Evolutionary conservation across 495 filamentous ascomycete genomes (phyloP), one percentile per base, ranked within the genome.

Genomic region (Cudoniella acicularis): DNA sequence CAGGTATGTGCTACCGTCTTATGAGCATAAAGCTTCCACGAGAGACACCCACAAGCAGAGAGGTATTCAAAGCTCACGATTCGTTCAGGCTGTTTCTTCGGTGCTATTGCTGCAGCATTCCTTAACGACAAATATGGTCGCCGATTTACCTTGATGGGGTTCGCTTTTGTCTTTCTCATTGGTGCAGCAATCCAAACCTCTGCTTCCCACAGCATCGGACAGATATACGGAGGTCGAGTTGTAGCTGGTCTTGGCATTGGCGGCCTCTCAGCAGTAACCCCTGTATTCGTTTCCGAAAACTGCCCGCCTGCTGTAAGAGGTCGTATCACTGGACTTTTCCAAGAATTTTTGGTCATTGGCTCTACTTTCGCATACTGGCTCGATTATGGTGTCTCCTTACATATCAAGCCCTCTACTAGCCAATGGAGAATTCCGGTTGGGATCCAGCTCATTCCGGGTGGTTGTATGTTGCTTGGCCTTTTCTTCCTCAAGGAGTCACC

Each of bases 211-310:
- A 66, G 60, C 11, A 66, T 76, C 10, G 64, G 63, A 0, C 67
- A 69, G 16, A 72, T 75, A 43, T 77, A 77, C 26, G 70, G 68
- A 13, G 69, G 68, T 0, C 70, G 82, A 41, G 70, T 83, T 4
- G 69, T 85, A n/a, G 72, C 75, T 1, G 82, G 82, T 22, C 59
- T 86, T 11, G 83, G 82, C 6, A 73, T 84, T 20, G 83, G 82
- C 11, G 75, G 69, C 20, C 75, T 77, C 2, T 80, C 78, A 0
- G 77, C 79, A 0, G 75, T 81, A 13, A 77, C 83, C 0, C 82
- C 83, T 9, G 30, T 64, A 6, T 64, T 59, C 30, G 56, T 67
- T 4, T 73, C 77, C 8, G 82, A 84, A 61, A 83, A 76, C 70
- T 75, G 78, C 17, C 79, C 80, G 1, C 80, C 79, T 62, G 72